A percentile compares a stretch with the other conserved stretches of the same genome.
Conservation (phyloP, 768 basidiomycete species). For the Russula sp. region DNA sequence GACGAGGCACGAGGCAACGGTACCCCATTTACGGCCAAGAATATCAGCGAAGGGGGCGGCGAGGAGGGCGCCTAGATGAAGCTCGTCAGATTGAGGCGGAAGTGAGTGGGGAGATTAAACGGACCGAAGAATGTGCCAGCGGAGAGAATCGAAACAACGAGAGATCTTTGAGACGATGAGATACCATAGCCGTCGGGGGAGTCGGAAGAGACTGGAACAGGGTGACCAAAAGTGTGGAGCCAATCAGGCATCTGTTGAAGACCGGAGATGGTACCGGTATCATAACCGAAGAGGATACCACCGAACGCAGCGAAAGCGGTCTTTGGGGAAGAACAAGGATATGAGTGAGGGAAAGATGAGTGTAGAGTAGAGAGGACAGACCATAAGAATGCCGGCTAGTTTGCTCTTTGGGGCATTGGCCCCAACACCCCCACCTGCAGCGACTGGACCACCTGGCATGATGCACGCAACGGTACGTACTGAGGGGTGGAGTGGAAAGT, state of each 20-base stretch:
- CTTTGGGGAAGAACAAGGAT: constrained; percentile 2
- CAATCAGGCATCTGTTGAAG: constrained; percentile 59
- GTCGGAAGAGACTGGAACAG: constrained; percentile 20
- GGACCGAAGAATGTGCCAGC: constrained; percentile 79
- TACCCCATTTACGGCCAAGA: constrained; percentile 43
- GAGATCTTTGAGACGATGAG: constrained; percentile 38
- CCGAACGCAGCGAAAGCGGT: constrained; percentile 34
- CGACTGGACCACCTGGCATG: constrained; percentile 23
- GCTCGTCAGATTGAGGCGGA: not conserved
- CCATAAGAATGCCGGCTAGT: constrained; percentile 33
- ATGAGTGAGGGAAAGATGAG: not conserved
- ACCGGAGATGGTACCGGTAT: constrained; percentile 80
- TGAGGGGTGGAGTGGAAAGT: not conserved
- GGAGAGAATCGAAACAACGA: constrained; percentile 65
- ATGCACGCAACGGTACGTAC: not conserved
- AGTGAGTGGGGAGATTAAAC: constrained; percentile 18
- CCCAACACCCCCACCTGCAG: constrained; percentile 17
- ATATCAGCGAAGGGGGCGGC: constrained; percentile 48
- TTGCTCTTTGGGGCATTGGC: constrained; percentile 19
- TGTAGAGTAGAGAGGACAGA: constrained; percentile 6
- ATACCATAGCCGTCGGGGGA: constrained; percentile 29
- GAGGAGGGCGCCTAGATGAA: constrained; percentile 39
- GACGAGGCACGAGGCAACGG: constrained; percentile 39
- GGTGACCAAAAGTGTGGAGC: constrained; percentile 43
- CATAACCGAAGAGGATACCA: constrained; percentile 53